Evolutionary conservation across 768 basidiomycete species (phyloP), one percentile per base, ranked within the genome.

Genomic region (Amyloporia xantha): DNA sequence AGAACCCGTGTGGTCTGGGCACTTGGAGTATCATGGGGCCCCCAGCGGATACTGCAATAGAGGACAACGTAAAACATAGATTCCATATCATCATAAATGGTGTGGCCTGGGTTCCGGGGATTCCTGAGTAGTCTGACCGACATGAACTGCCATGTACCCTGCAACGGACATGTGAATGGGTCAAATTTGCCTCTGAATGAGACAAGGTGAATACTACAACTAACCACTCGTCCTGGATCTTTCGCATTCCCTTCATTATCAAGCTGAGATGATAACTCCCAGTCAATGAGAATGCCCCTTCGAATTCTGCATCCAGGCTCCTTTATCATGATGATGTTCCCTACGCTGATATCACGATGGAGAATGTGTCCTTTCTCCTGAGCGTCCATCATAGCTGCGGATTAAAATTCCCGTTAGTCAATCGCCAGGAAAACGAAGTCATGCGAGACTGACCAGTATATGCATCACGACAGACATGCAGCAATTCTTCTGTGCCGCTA

Each of bases 71-170:
- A 48, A 33, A 54, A 6, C 2, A 54, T 35, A 1, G 50, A 38
- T 20, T 54, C 54, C 47, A 54, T 51, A 30, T 54, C 54, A 42
- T 54, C 50, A 9, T 41, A 28, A 25, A 54, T 30, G 1, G 47
- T 51, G 4, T 51, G 54, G 5, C 24, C 4, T 6, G 7, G 24
- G 1, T 10, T 2, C 11, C 19, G 4, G 9, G 7, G 19, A 40
- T 10, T 19, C 10, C 15, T 21, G 3, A 49, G 23, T 39, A 51
- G 28, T 1, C 41, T 33, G 7, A 35, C 17, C 1, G 53, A 51
- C 47, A 54, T 48, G 20, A 51, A 54, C 1, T 19, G 12, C 49
- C 50, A 48, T 13, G 54, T 54, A 19, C 53, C 48, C 48, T 50
- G 43, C 15, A 4, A n/a, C 20, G 6, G 5, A 10, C 4, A 26